Base-by-base conservation (phyloP, 1,284 basidiomycete genomes). In the Cryptococcus sp. region DNA sequence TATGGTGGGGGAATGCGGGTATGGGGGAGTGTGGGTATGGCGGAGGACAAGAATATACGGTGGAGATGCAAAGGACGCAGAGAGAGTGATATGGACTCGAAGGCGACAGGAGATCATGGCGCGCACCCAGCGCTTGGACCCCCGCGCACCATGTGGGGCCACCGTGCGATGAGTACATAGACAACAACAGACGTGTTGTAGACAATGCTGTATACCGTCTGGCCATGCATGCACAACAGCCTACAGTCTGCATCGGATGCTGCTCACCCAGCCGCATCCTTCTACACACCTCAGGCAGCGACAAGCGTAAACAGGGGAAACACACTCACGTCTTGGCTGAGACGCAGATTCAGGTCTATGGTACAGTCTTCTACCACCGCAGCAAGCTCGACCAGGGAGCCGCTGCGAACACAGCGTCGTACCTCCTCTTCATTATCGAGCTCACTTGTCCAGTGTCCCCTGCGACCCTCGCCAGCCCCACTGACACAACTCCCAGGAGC, bases 401-500 rank as follows among this genome's bases (percentile, higher is more conserved):
- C 9, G 49, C 43, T 1, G 44, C 51, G 46, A 63, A 71, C 8
- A 73, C 66, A 0, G 67, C 72, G 45, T 69, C 61, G 47, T 68
- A 74, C 46, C 73, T 50, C 24, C 46, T 58, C 38, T 54, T 60
- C 52, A 66, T 61, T 28, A 65, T 35, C 16, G 52, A 24, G 36
- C 66, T 65, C 16, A 69, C 46, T 1, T 40, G 21, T 13, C 49
- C 56, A 5, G 59, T 62, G 28, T 73, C 73, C 18, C 45, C 57
- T 11, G 56, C 54, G 11, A 76, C 57, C 11, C 71, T 59, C 21
- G 50, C 56, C 42, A 76, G 52, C 5, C 70, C 71, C 8, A 74
- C 18, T 7, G 55, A 60, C 18, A 72, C 60, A 18, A 70, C 35
- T 3, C 61, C 67, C 12, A 70, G 46, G 24, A 71, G 45, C 6